Base-by-base conservation (phyloP, 495 filamentous ascomycete species). In the Peziza echinospora region DNA sequence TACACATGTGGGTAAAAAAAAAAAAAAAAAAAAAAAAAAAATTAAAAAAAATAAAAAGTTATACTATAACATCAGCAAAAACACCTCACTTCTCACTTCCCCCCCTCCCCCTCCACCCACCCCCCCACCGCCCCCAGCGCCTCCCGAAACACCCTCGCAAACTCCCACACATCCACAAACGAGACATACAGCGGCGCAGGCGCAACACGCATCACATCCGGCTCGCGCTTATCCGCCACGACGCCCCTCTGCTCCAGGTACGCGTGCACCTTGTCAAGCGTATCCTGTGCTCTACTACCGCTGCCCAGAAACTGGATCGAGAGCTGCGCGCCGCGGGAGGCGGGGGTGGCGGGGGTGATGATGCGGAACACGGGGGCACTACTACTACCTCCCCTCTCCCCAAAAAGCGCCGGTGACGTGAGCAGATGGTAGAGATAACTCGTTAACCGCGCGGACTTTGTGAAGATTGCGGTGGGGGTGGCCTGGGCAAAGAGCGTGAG, bases 171-270 rank as follows among this genome's bases (percentile, higher is more conserved):
- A 54, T 97, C 89, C 44, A 58, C 58, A 59, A 78, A 94, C 0
- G 68, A 75, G 62, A 93, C 94, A 61, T 93, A 97, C 45, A 96
- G 56, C 26, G 89, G 86, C 24, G 82, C 77, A 1, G 89, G 91
- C 16, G 87, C 84, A n/a, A 94, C 81, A 5, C 89, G 67, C 24
- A 97, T 71, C 22, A 97, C 91, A 61, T 93, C 76, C 19, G 89
- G 89, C 57, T 75, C 77, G 51, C 89, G 66, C 65, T 96, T 84
- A 58, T 97, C 89, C 26, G 91, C 75, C 21, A 97, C 71, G 8
- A 93, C 73, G 2, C 75, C 77, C 10, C 71, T 62, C 37, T 71
- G 67, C 54, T 91, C 76, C 26, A 97, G 56, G 44, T 64, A 64
- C 45, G 73, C 62, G 65, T 86, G 73, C 0, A 92, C 75, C 3